Evolutionary conservation across 345 rosid species (phyloP).

Genomic region (Euphorbia tirucalli): DNA sequence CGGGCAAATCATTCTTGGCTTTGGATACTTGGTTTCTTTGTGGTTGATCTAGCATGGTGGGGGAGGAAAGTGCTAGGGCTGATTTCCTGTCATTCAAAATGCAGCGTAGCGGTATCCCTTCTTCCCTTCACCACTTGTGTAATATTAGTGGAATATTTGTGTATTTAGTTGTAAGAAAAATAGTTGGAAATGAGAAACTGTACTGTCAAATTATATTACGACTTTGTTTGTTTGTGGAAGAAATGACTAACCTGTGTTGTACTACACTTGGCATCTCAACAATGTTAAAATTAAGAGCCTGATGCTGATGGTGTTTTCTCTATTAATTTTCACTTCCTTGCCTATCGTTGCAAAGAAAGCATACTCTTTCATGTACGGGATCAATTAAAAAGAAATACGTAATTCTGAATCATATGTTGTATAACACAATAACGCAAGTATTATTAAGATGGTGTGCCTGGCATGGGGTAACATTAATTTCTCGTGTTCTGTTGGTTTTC

Average conservation of each 20-base stretch:
- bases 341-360: too few relatives aligned
- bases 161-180: neutral
- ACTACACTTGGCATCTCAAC: neutral
- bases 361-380: too few relatives aligned
- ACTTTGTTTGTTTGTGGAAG: neutral
- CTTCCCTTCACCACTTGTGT: conserved; percentile 6
- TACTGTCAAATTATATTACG: neutral
- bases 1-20: conserved; percentile 87
- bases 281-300: neutral
- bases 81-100: neutral
- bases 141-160: conserved; percentile 9
- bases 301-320: neutral
- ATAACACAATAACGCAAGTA: too few relatives aligned
- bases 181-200: neutral
- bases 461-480: too few relatives aligned
- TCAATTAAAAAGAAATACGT: too few relatives aligned
- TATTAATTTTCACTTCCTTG: neutral
- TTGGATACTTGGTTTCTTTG: conserved; percentile 22
- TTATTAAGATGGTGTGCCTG: too few relatives aligned
- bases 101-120: neutral
- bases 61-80: neutral
- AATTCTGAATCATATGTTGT: too few relatives aligned
- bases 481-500: too few relatives aligned
- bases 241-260: neutral
- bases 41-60: conserved; percentile 2